Base-by-base conservation (phyloP, 2,329 filamentous ascomycete species). In the Calonectria leucothoes region DNA sequence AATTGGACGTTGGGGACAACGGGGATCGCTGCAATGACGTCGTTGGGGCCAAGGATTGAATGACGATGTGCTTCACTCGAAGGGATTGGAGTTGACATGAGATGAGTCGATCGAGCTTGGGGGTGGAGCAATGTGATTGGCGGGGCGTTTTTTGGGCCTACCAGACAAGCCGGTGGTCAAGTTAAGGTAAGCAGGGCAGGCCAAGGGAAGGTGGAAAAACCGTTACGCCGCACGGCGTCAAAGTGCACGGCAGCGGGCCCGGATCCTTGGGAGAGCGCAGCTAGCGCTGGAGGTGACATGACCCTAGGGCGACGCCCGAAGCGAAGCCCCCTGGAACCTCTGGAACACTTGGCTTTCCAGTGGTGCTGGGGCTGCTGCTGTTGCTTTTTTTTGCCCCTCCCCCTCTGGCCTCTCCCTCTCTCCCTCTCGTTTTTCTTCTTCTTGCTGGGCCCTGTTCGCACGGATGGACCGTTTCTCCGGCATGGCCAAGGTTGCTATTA, bases 161-260 rank as follows among this genome's bases (percentile, higher is more conserved):
- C 59, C 37, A 29, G 37, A 37, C 20, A 45, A 25, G 49, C 33
- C 25, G 51, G 52, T 59, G 69, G 69, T 71, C 61, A 29, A 66
- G 48, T 66, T 71, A 65, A 65, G 69, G 63, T 64, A 45, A 45
- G 59, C 59, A 64, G 59, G 59, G 37, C 59, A 45, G 37, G n/a
- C 33, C 35, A 29, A 45, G 59, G 49, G 69, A 49, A 66, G 55
- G 42, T 69, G 70, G 71, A 74, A 74, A 67, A 74, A 74, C 71
- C 68, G 71, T 74, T 71, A 66, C 68, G 71, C 71, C 71, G 71
- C 31, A 48, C 61, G 59, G 45, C 67, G 48, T 35, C 33, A 27
- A 39, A 49, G 61, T 66, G 42, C 64, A 71, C 69, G 23, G 69
- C 69, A 71, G 69, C 64, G 69, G 69, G 64, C 42, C 69, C 69